Base-by-base conservation (phyloP, 192 early-diverging fungal genomes). In the Backusella luteola region DNA sequence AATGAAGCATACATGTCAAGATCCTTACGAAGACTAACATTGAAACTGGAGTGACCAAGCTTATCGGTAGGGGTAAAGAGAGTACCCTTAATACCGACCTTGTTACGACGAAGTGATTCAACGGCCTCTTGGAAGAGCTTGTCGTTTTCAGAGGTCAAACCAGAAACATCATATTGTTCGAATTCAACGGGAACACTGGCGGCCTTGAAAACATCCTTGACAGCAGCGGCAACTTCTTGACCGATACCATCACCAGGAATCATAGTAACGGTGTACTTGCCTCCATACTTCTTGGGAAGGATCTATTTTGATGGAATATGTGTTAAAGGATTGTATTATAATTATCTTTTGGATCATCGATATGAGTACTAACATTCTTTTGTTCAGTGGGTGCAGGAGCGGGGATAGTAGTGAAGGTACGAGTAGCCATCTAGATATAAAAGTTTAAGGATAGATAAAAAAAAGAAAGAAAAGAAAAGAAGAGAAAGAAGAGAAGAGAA, bases 171-270 rank as follows among this genome's bases (percentile, higher is more conserved):
- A 73, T 94, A 97, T 86, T 98, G 96, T 84, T 99, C 97, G 87
- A 94, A 99, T 83, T 97, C 93, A 75, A 99, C 91, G 23, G 98
- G 98, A 32, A 96, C 96, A 69, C 93, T 90, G 78, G 93, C 93
- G 17, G 96, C 97, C 77, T 90, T 91, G 87, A 99, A 99, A 69
- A 99, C 90, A 63, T 93, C 89, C 90, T 98, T 97, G 38, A 99
- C 95, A 23, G 97, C 88, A 7, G 85, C 81, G 39, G 96, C 92
- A 78, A 93, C 94, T 81, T 99, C 98, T 81, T 93, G 90, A 76
- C 98, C 98, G 77, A 99, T 92, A 85, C 98, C 98, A 86, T 99
- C 98, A 82, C 98, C 98, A 52, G 98, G 98, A 79, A 99, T 97
- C 72, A 99, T 90, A 34, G 98, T 98, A 63, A 98, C 94, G 63